phyloP scores from a whole-genome alignment of 176 grass and related monocot genomes.

The Oryza officinalis region DNA sequence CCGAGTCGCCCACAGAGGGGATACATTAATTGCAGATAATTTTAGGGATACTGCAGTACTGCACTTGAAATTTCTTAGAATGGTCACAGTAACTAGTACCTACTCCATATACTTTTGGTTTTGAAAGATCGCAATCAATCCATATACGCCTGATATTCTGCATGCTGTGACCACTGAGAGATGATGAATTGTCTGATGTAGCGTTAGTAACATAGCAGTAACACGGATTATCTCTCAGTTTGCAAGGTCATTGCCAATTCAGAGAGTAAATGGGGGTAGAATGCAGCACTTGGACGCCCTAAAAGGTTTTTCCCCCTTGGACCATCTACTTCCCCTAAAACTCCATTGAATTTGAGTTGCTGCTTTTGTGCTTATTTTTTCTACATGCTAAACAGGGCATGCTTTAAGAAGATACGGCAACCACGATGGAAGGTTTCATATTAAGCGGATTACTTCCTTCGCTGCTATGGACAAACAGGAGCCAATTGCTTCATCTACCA shows the following conservation, averaged over 20 bases:
- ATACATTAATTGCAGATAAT: not conserved
- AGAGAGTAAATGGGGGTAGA: slow-evolving; percentile 19
- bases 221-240: slow-evolving; percentile 37
- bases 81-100: not conserved
- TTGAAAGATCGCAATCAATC: not conserved
- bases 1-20: not conserved
- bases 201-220: not conserved
- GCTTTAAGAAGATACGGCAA: slow-evolving; percentile 11
- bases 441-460: slow-evolving; percentile 35
- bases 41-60: not conserved
- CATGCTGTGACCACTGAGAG: not conserved
- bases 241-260: slow-evolving; percentile 31
- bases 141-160: not conserved
- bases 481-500: slow-evolving; percentile 26
- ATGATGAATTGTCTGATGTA: not conserved
- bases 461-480: slow-evolving; percentile 53
- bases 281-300: not conserved
- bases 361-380: slow-evolving; percentile 5
- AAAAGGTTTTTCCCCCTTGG: slow-evolving; percentile 19
- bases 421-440: slow-evolving; percentile 36
- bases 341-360: not conserved
- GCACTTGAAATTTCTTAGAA: not conserved
- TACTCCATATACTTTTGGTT: not conserved
- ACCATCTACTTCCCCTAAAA: slow-evolving; percentile 19
- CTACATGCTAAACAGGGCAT: slow-evolving; percentile 25